phyloP scores from a whole-genome alignment of 306 rosid species.

The Vigna unguiculata region DNA sequence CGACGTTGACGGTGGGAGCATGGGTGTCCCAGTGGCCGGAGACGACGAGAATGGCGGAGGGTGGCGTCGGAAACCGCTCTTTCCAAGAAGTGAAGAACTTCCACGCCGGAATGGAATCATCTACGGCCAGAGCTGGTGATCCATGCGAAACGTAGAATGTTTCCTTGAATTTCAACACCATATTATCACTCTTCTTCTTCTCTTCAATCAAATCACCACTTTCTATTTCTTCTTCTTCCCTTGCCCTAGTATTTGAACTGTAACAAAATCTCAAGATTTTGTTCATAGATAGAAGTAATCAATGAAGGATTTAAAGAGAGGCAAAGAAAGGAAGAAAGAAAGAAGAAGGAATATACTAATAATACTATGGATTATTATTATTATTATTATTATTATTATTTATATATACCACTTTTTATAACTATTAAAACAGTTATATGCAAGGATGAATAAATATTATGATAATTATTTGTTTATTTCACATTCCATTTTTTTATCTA shows the following conservation, averaged over 20 bases:
- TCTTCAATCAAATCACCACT: slow-evolving; percentile 7
- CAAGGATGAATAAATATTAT: no score
- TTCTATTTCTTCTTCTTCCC: no score
- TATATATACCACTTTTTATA: no score
- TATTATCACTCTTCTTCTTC: background rate
- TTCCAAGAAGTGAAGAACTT: slow-evolving; percentile 63
- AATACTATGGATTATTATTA: no score
- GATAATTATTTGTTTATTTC: no score
- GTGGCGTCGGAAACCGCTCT: slow-evolving; percentile 39
- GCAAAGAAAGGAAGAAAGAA: background rate
- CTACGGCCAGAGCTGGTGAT: slow-evolving; percentile 57
- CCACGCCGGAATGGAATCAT: slow-evolving; percentile 60
- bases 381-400: no score
- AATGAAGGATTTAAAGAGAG: no score
- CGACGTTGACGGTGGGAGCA: slow-evolving; percentile 56
- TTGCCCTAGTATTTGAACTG: no score
- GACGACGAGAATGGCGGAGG: slow-evolving; percentile 59
- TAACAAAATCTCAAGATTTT: no score
- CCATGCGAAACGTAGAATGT: slow-evolving; percentile 70
- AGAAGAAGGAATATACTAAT: no score
- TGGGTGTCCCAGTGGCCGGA: slow-evolving; percentile 75
- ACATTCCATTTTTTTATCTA: no score
- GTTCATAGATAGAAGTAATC: background rate
- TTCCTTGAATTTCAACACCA: slow-evolving; percentile 37
- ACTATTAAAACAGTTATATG: no score